Percentiles rank a stretch among this genome's conserved stretches.
Evolutionary conservation across 2,329 filamentous ascomycete genomes (phyloP).

Genomic region (Penicillium freii): DNA sequence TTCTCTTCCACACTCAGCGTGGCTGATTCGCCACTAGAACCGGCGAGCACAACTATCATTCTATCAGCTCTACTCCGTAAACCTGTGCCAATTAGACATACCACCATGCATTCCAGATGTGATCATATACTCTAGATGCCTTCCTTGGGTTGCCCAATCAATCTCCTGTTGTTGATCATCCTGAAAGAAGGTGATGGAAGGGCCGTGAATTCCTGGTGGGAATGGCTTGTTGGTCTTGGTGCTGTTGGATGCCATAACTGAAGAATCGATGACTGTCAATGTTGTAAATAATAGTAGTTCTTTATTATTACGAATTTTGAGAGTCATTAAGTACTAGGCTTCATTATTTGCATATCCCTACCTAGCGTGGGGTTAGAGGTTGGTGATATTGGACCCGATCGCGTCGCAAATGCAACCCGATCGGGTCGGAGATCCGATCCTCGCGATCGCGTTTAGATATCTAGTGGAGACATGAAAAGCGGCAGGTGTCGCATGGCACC

Average conservation of each 20-base stretch:
- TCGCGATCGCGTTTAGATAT: background rate
- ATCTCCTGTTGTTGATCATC: constrained; percentile 51
- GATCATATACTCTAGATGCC: constrained; percentile 56
- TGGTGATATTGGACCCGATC: background rate
- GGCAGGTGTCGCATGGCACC: background rate
- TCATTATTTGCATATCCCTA: too few relatives aligned
- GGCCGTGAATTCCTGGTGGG: constrained; percentile 53
- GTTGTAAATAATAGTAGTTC: background rate
- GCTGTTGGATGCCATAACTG: background rate
- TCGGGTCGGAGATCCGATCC: background rate
- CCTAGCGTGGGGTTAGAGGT: background rate
- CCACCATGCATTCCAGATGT: background rate
- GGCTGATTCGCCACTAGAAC: constrained; percentile 49
- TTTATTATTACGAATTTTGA: background rate
- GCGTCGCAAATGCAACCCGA: background rate
- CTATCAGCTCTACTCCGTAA: constrained; percentile 50
- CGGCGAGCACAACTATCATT: constrained; percentile 39
- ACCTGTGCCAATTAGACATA: background rate
- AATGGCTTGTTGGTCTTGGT: constrained; percentile 3
- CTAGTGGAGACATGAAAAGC: background rate
- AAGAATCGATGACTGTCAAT: background rate
- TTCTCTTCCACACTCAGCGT: constrained; percentile 44
- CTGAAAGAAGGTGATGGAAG: constrained; percentile 56
- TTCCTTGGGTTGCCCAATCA: constrained; percentile 55
- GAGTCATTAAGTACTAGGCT: background rate